phyloP scores from a whole-genome alignment of 1,284 basidiomycete genomes.

The Heterobasidion irregulare region DNA sequence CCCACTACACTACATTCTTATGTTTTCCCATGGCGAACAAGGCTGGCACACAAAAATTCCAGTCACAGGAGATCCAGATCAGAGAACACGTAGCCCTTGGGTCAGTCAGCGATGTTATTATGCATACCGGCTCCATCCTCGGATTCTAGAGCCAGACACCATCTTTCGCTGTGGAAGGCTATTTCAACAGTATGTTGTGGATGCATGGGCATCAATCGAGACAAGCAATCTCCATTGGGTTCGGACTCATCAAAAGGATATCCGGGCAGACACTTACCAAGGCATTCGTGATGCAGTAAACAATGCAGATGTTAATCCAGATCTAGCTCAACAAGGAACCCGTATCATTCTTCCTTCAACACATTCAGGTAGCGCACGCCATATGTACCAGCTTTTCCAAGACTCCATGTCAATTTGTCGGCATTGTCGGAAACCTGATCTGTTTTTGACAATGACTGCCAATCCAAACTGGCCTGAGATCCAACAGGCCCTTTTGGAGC shows the following conservation, averaged over 20 bases:
- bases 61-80: background rate
- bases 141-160: conserved; percentile 17
- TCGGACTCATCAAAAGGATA: conserved; percentile 18
- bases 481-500: too few relatives aligned
- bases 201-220: conserved; percentile 23
- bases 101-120: conserved; percentile 20
- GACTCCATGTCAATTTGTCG: too few relatives aligned
- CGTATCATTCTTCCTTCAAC: conserved; percentile 32
- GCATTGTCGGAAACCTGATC: too few relatives aligned
- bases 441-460: too few relatives aligned
- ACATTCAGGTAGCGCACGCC: too few relatives aligned
- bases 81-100: conserved; percentile 19
- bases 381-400: too few relatives aligned
- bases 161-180: conserved; percentile 25
- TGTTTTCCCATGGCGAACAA: conserved; percentile 29
- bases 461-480: too few relatives aligned
- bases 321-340: conserved; percentile 14
- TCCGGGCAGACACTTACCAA: conserved; percentile 28
- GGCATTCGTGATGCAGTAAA: conserved; percentile 27
- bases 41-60: conserved; percentile 30
- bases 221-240: conserved; percentile 19
- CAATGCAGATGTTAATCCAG: background rate
- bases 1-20: conserved; percentile 28
- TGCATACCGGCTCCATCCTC: conserved; percentile 23
- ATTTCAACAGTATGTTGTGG: conserved; percentile 31